These are phyloP conservation scores for Brassica carinata DNA, from an alignment of 345 rosid species.

Conservation along the genomic window DNA sequence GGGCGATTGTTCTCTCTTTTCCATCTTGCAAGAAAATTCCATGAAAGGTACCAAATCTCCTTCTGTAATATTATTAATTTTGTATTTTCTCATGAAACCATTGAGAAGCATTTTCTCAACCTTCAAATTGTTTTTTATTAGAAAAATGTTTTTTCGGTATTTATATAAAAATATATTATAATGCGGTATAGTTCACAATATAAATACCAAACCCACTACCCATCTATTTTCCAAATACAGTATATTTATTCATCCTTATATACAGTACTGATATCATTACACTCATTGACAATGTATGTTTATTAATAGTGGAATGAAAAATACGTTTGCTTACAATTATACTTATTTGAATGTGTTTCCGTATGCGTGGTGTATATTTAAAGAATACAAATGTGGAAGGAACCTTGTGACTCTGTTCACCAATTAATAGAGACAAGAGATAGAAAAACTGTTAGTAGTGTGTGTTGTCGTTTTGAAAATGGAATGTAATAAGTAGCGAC, in stretches of 20 bases:
- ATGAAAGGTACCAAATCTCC: constrained; percentile 38
- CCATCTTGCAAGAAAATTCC: constrained; percentile 1
- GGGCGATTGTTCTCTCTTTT: background rate
- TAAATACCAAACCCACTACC: background rate
- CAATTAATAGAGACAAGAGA: constrained; percentile 19
- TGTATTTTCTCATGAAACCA: background rate
- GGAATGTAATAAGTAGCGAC: constrained; percentile 34
- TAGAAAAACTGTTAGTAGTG: background rate
- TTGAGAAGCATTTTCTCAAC: background rate
- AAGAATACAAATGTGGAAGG: background rate
- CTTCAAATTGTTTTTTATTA: constrained; percentile 2
- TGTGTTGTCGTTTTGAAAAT: constrained; percentile 33
- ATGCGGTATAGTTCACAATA: background rate
- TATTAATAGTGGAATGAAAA: background rate
- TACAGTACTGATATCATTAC: background rate
- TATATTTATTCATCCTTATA: background rate
- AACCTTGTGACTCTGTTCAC: constrained; percentile 12
- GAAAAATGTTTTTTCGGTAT: background rate
- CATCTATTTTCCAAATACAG: background rate
- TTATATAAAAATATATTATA: background rate
- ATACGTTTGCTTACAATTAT: background rate
- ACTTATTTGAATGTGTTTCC: background rate
- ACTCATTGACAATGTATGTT: background rate
- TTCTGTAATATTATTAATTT: background rate
- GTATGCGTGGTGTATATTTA: constrained; percentile 5